Conservation (phyloP, 1,139 yeast genomes). For the Kodamaea plutei region DNA sequence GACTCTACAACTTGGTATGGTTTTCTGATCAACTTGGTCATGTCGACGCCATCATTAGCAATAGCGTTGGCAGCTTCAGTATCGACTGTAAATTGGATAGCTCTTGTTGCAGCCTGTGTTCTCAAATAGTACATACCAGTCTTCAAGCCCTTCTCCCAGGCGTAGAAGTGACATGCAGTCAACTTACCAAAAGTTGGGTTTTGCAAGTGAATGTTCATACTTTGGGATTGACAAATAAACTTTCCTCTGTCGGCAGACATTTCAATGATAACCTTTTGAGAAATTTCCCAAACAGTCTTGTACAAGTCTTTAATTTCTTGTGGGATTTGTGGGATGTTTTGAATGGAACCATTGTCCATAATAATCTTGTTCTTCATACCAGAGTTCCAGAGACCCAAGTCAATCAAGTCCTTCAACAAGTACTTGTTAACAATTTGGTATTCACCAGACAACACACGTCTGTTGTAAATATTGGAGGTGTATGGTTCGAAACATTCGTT, state of each 20-base stretch:
- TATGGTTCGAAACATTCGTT: constrained; percentile 63
- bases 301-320: constrained; percentile 48
- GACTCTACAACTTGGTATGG: constrained; percentile 9
- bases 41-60: constrained; percentile 11
- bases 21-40: constrained; percentile 8
- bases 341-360: constrained; percentile 53
- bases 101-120: constrained; percentile 61
- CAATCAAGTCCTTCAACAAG: constrained; percentile 51
- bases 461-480: constrained; percentile 55
- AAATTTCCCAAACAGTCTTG: constrained; percentile 60
- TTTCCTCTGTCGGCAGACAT: constrained; percentile 63
- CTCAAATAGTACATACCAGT: constrained; percentile 63
- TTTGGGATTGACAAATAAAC: constrained; percentile 57
- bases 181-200: constrained; percentile 57
- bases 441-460: constrained; percentile 61
- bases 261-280: constrained; percentile 53
- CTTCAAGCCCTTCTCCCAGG: constrained; percentile 61
- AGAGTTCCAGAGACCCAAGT: constrained; percentile 53
- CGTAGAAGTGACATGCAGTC: constrained; percentile 58
- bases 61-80: constrained; percentile 23
- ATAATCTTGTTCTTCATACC: constrained; percentile 51
- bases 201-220: constrained; percentile 52
- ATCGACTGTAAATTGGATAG: constrained; percentile 59
- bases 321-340: constrained; percentile 48
- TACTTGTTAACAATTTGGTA: constrained; percentile 58